Percentiles rank a stretch among this genome's conserved stretches.
Evolutionary conservation across 1,139 yeast genomes (phyloP).

Genomic region (Yamadazyma kanchanaburiensis): DNA sequence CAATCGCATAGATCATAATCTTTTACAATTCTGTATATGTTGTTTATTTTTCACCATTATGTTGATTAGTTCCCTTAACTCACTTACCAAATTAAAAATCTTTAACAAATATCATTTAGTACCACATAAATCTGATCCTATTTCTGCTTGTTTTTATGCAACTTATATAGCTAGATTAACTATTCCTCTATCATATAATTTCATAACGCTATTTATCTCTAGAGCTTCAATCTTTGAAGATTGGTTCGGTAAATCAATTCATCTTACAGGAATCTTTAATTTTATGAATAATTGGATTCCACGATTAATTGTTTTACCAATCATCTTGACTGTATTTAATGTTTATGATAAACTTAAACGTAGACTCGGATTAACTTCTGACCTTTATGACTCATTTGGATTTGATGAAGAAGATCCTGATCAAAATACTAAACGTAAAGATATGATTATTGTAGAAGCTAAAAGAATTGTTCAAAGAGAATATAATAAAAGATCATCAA

Average conservation of each 20-base stretch:
- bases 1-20: conserved; percentile 16
- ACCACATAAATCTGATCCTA: conserved; percentile 64
- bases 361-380: conserved; percentile 40
- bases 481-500: conserved; percentile 22
- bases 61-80: conserved; percentile 62
- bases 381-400: conserved; percentile 56
- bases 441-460: conserved; percentile 41
- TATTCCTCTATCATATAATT: conserved; percentile 78
- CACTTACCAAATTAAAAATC: conserved; percentile 64
- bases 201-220: conserved; percentile 60
- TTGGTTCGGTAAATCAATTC: conserved; percentile 74
- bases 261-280: conserved; percentile 71
- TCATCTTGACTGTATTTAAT: conserved; percentile 59
- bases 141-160: conserved; percentile 72
- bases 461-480: conserved; percentile 39
- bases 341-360: conserved; percentile 64
- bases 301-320: conserved; percentile 65
- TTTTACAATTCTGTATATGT: conserved; percentile 34
- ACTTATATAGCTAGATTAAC: conserved; percentile 81
- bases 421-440: conserved; percentile 25
- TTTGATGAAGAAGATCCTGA: conserved; percentile 27
- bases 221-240: conserved; percentile 46
- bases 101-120: conserved; percentile 79
- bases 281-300: conserved; percentile 75
- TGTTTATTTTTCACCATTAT: conserved; percentile 56